Conservation (phyloP, 352 stramenopile genomes). For the Phytophthora pseudosyringae region DNA sequence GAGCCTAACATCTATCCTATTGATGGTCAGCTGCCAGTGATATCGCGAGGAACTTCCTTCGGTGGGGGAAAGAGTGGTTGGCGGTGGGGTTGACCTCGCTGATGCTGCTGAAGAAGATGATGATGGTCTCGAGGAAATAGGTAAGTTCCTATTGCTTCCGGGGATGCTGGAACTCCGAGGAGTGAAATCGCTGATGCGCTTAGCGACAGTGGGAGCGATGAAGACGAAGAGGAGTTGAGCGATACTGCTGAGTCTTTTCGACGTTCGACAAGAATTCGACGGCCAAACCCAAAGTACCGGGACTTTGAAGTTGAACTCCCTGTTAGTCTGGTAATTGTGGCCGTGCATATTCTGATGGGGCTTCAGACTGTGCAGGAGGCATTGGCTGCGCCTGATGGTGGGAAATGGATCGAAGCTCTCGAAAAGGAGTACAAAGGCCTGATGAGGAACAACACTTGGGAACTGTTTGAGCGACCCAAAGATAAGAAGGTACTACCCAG, state of each 20-base stretch:
- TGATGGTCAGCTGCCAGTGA: neutral
- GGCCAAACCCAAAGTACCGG: too few species aligned
- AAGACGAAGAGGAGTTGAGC: too few species aligned
- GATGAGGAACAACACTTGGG: conserved; percentile 4
- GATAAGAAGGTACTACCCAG: neutral
- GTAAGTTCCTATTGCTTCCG: too few species aligned
- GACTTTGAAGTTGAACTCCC: neutral
- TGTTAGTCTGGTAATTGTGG: neutral
- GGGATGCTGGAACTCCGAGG: too few species aligned
- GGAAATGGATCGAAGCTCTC: conserved; percentile 2
- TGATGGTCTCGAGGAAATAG: too few species aligned
- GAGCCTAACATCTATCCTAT: neutral
- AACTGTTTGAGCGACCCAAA: neutral
- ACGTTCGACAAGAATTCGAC: too few species aligned
- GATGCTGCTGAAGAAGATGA: too few species aligned
- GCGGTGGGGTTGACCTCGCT: neutral
- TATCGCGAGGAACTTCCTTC: conserved; percentile 1
- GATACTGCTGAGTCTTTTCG: too few species aligned
- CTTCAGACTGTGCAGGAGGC: neutral
- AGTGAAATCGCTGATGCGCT: too few species aligned
- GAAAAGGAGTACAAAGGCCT: conserved; percentile 9
- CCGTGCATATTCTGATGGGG: neutral
- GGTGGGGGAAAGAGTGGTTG: conserved; percentile 1
- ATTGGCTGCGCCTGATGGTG: neutral
- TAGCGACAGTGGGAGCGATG: too few species aligned